Percentiles rank a stretch among this genome's conserved stretches.
These are phyloP conservation scores for Colletotrichum salicis DNA, from an alignment of 2,329 filamentous ascomycete species.

Conservation along the genomic window DNA sequence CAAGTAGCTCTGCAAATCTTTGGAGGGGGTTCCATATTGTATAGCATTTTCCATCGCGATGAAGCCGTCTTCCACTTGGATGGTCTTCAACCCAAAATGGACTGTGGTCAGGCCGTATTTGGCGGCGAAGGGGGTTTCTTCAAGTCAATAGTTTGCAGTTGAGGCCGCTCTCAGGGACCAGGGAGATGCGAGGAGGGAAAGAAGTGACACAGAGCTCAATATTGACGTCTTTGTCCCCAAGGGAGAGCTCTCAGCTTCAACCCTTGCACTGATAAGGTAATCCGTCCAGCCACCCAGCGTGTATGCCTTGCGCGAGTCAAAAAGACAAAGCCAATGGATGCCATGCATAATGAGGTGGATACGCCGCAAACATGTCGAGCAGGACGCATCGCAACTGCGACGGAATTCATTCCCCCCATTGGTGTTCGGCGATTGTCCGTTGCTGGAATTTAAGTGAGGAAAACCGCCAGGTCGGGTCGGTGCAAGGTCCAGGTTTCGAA, in stretches of 20 bases:
- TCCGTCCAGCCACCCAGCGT: not conserved
- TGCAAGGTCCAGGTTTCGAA: constrained; percentile 36
- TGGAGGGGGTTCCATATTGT: constrained; percentile 15
- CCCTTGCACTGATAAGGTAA: not conserved
- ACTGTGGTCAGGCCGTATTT: not conserved
- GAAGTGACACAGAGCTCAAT: not conserved
- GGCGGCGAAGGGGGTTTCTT: not conserved
- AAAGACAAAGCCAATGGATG: not conserved
- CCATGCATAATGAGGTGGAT: not conserved
- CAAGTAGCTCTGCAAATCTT: not conserved
- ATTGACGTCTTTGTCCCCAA: constrained; percentile 20
- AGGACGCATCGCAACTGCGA: constrained; percentile 1
- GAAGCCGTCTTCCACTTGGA: not conserved
- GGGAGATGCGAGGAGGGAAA: constrained; percentile 19
- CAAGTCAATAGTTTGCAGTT: constrained; percentile 26
- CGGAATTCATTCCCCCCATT: not conserved
- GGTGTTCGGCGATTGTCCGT: constrained; percentile 10
- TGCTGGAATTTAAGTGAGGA: constrained; percentile 9
- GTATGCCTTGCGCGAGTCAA: not conserved
- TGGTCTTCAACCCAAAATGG: not conserved
- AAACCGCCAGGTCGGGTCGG: constrained; percentile 21
- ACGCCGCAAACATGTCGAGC: not conserved
- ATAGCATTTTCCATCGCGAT: not conserved
- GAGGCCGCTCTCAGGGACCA: constrained; percentile 19
- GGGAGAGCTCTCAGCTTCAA: not conserved